Evolutionary conservation across 164 flowering plant genomes (phyloP).

Genomic region (Chimonanthus praecox): DNA sequence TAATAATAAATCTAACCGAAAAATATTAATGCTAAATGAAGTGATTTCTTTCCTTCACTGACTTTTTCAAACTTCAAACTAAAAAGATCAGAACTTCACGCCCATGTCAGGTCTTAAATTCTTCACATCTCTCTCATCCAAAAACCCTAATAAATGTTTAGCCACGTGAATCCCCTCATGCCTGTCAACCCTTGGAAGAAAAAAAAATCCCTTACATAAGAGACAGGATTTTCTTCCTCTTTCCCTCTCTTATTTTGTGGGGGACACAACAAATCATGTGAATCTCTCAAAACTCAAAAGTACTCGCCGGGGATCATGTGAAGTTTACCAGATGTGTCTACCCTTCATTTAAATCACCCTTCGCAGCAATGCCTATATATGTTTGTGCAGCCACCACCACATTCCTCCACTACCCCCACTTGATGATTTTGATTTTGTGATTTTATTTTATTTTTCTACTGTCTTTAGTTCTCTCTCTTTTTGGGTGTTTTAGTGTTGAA

Average conservation of each 20-base stretch:
- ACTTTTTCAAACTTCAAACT: background rate
- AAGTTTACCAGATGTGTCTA: conserved; percentile 27
- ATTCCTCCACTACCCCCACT: background rate
- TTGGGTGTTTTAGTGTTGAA: background rate
- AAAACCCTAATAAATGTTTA: background rate
- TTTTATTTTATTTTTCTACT: background rate
- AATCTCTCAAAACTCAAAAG: conserved; percentile 19
- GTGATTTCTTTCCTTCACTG: too few species aligned
- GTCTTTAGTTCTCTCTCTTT: background rate
- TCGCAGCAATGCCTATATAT: background rate
- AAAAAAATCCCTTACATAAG: background rate
- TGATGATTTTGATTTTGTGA: background rate
- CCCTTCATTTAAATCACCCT: conserved; percentile 31
- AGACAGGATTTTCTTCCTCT: background rate
- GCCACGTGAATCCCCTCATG: conserved; percentile 2
- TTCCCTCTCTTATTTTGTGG: background rate
- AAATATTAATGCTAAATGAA: too few species aligned
- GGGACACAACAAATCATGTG: conserved; percentile 32
- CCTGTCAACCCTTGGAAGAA: background rate
- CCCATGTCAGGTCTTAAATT: background rate
- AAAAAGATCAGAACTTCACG: background rate
- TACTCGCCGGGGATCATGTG: conserved; percentile 58
- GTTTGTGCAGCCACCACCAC: background rate
- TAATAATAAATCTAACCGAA: fast-evolving
- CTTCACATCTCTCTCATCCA: background rate